Percentiles rank a stretch among this genome's conserved stretches.
phyloP scores from a whole-genome alignment of 805 yeast genomes.

The Metschnikowia noctiluminum region DNA sequence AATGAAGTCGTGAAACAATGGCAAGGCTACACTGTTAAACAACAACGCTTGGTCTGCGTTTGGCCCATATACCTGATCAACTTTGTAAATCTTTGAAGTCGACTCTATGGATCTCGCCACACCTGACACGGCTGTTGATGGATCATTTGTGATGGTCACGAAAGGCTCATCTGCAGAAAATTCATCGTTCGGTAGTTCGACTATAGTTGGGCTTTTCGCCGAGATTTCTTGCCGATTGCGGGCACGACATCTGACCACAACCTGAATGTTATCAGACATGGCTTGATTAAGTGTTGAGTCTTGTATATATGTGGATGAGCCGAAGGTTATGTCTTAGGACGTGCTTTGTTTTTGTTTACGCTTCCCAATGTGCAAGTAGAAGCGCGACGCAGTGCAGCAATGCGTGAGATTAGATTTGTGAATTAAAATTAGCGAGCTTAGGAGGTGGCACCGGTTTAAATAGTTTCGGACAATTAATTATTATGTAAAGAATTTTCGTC shows the following conservation, averaged over 20 bases:
- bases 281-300: neutral
- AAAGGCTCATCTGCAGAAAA: conserved; percentile 17
- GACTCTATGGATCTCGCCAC: conserved; percentile 16
- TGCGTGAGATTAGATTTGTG: neutral
- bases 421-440: neutral
- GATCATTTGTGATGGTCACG: conserved; percentile 19
- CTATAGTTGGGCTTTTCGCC: conserved; percentile 45
- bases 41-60: conserved; percentile 68
- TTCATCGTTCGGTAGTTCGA: conserved; percentile 41
- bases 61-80: conserved; percentile 82
- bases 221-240: conserved; percentile 43
- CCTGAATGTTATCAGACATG: conserved; percentile 42
- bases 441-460: too few species aligned
- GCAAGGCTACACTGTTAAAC: conserved; percentile 68
- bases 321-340: conserved; percentile 5
- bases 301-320: neutral
- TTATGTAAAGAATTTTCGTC: too few species aligned
- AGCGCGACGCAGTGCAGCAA: conserved; percentile 7
- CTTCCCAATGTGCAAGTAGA: neutral
- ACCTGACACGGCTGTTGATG: conserved; percentile 19
- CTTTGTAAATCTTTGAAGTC: conserved; percentile 42
- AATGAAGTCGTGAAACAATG: conserved; percentile 65
- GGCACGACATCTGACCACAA: conserved; percentile 54
- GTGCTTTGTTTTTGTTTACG: conserved; percentile 3
- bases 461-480: too few species aligned